phyloP scores from a whole-genome alignment of 2,329 filamentous ascomycete genomes.

The Fusarium pilosicola region DNA sequence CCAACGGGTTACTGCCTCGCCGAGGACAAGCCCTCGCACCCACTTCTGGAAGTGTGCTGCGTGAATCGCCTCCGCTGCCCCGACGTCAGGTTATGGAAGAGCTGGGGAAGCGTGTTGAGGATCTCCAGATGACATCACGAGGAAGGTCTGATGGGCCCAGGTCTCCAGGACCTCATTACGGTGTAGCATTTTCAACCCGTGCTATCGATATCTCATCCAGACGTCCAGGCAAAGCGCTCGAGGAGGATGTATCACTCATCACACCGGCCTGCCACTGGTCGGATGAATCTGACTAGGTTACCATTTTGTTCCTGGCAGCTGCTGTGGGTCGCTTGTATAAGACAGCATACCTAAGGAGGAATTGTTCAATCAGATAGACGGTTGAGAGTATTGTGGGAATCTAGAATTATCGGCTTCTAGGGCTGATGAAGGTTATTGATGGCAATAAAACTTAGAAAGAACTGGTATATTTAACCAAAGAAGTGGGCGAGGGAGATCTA shows the following conservation, averaged over 20 bases:
- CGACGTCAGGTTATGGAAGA: background rate
- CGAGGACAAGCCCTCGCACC: background rate
- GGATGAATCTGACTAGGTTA: background rate
- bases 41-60: background rate
- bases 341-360: accelerated
- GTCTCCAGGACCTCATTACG: accelerated
- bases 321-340: accelerated
- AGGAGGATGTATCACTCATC: background rate
- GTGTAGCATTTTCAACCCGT: background rate
- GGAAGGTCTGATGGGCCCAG: too few relatives aligned
- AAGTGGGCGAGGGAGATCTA: accelerated
- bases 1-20: too few relatives aligned
- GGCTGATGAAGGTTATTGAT: accelerated
- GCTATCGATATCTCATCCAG: too few relatives aligned
- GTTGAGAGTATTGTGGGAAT: accelerated
- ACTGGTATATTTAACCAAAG: background rate
- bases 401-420: accelerated
- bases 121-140: accelerated
- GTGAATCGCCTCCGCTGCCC: background rate
- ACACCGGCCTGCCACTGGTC: accelerated
- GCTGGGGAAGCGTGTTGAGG: background rate
- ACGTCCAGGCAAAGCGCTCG: too few relatives aligned
- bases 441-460: accelerated
- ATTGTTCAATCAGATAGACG: accelerated
- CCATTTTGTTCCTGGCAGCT: accelerated